Evolutionary conservation across 306 rosid genomes (phyloP), one percentile per base, ranked within the genome.

Genomic region (Pyrus pyrifolia): DNA sequence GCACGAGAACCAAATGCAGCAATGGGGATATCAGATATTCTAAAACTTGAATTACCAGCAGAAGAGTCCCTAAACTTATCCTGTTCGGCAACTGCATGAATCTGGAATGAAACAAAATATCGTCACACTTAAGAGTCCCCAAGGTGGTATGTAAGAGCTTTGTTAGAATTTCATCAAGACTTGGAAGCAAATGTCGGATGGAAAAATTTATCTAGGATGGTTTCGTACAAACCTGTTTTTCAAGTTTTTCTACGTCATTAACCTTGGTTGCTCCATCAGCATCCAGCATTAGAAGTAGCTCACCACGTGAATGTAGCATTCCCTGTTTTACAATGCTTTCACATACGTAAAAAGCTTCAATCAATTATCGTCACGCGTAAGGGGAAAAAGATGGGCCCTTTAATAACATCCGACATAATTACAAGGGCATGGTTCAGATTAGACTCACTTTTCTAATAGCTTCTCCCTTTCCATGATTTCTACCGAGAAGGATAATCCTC

Each of bases 261-360:
- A 94, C 84, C 85, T 90, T 86, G 42, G 97, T 94, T 84, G 98
- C 98, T 76, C 98, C 98, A 89, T 94, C 98, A 77, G 98, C 98
- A 82, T 94, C 98, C 76, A 94, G 83, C 98, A 94, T 94, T 68
- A 94, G 88, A 84, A 94, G 93, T 81, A 94, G 74, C 75, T 94
- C 97, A 83, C 98, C 98, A 73, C 98, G 96, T 64, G 98, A 90
- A 88, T 94, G 98, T 82, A 94, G 83, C 95, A 94, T 94, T 62
- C 98, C 98, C 98, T 94, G 93, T 91, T 90, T 92, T 82, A 76
- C 82, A 80, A 90, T 91, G 94, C 94, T 91, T 94, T 87, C 91
- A 78, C 86, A 83, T 71, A 84, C 81, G 85, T 80, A 89, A 87
- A 90, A 83, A 80, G 84, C 91, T 87, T 87, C 83, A 86, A 86